Evolutionary conservation across 73 alveolate genomes (phyloP).

Genomic region (Durusdinium trenchii): DNA sequence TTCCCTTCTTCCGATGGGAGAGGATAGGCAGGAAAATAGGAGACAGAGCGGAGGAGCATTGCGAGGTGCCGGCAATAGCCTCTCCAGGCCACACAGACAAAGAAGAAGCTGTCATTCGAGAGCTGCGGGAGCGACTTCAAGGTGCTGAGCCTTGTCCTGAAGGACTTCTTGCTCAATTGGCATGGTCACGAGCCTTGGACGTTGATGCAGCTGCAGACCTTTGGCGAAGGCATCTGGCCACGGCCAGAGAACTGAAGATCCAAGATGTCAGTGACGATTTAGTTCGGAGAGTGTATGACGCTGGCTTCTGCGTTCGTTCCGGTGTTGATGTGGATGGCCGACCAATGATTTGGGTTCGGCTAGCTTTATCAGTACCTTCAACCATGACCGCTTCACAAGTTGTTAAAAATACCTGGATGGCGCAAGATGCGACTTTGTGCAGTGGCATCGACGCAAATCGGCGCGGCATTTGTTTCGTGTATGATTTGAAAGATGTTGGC

Average conservation of each 20-base stretch:
- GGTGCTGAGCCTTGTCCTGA: constrained; percentile 13
- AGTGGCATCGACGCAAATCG: constrained; percentile 18
- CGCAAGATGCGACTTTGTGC: constrained; percentile 52
- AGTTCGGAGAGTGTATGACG: constrained; percentile 13
- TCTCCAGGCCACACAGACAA: neutral
- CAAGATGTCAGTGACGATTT: constrained; percentile 34
- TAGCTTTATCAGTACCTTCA: constrained; percentile 21
- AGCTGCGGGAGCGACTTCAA: neutral
- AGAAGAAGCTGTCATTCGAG: constrained; percentile 27
- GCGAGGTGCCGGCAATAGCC: neutral
- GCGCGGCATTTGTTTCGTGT: constrained; percentile 44
- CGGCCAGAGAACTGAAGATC: constrained; percentile 12
- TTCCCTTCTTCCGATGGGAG: too few relatives aligned
- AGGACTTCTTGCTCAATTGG: constrained; percentile 10
- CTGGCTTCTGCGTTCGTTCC: constrained; percentile 68
- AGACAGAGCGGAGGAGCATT: neutral
- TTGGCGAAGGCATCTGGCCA: constrained; percentile 29
- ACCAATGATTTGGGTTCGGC: constrained; percentile 64
- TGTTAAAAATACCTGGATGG: constrained; percentile 61
- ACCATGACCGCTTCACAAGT: constrained; percentile 36
- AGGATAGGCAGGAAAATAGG: too few relatives aligned
- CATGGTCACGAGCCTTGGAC: constrained; percentile 43
- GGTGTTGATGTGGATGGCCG: constrained; percentile 65
- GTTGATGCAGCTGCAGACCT: constrained; percentile 12
- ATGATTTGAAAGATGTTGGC: constrained; percentile 48